Base-by-base conservation (phyloP, 768 basidiomycete species). In the Nidularia pulvinata region DNA sequence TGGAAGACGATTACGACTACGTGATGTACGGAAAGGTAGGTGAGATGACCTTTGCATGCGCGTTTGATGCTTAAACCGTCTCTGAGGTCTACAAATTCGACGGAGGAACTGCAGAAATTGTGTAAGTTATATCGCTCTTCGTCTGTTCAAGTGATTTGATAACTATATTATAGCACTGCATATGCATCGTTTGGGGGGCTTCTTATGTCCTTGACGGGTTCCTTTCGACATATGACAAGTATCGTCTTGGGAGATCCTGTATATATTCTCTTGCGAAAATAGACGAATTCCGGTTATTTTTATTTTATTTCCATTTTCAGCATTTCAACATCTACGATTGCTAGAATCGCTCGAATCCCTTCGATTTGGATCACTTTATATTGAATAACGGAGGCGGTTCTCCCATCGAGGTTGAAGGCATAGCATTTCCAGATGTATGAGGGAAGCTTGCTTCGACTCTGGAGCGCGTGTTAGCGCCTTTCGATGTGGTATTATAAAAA, bases 11-110 rank as follows among this genome's bases (percentile, higher is more conserved):
- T 59, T 99, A 94, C 64, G 95, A 98, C 65, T 99, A 98, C 76
- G 96, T 99, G 59, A 98, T 98, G 95, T 95, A 93, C 68, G 96
- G 96, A 33, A 98, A 95, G 86, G 94, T 95, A 59, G 54, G 79
- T 61, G 14, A 37, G 30, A n/a, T 39, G 16, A 43, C 30, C 5
- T 46, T 32, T 46, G 16, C 11, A 3, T 46, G 13, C 10, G 9
- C 3, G 14, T 25, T 46, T 42, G 13, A 33, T 9, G n/a, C 19
- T 39, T n/a, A 22, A n/a, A 22, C 32, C 36, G 14, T 33, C 22
- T 45, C 39, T n/a, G 37, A 96, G 93, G 91, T 98, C 47, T 99
- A 99, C 79, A 95, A 95, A 68, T 97, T 96, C 67, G 96, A 99
- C 66, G 88, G 90, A 13, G 89, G 86, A 55, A 84, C 83, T 11